These are phyloP conservation scores for Psophocarpus tetragonolobus DNA, from an alignment of 306 rosid genomes.

Conservation along the genomic window DNA sequence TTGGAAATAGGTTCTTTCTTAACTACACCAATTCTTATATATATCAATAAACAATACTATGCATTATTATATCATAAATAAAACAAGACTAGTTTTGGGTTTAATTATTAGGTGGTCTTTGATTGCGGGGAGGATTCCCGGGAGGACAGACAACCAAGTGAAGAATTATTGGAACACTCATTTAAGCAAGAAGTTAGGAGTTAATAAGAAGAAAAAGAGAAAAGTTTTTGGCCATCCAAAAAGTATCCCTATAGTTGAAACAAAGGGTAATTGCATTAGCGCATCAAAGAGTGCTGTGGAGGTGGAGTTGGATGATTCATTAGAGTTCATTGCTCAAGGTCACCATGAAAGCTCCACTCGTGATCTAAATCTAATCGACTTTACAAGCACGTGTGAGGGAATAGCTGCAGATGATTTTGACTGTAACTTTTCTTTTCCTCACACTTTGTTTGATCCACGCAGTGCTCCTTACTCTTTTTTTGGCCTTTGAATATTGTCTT, in stretches of 20 bases:
- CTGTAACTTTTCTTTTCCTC: conserved; percentile 30
- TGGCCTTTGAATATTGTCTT: conserved; percentile 23
- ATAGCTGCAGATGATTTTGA: conserved; percentile 12
- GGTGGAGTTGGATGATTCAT: no score
- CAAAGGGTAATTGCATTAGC: background rate
- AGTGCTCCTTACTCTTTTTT: conserved; percentile 15
- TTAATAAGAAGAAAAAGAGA: conserved; percentile 31
- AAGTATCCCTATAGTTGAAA: background rate
- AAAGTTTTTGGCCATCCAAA: background rate
- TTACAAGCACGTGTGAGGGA: conserved; percentile 16
- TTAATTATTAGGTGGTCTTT: conserved; percentile 72
- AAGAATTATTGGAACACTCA: conserved; percentile 71
- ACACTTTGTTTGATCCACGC: background rate
- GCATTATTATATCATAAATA: no score
- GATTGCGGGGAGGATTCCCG: conserved; percentile 76
- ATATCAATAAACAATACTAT: no score
- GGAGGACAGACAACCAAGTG: conserved; percentile 74
- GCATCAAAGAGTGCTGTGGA: background rate
- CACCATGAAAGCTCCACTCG: background rate
- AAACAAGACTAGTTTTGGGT: background rate
- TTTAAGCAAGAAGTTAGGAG: conserved; percentile 59
- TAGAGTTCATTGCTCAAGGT: background rate
- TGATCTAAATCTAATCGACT: background rate
- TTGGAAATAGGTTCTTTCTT: conserved; percentile 54
- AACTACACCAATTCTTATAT: background rate